Conservation (phyloP, 106 monocot species). For the Chionographis japonica region DNA sequence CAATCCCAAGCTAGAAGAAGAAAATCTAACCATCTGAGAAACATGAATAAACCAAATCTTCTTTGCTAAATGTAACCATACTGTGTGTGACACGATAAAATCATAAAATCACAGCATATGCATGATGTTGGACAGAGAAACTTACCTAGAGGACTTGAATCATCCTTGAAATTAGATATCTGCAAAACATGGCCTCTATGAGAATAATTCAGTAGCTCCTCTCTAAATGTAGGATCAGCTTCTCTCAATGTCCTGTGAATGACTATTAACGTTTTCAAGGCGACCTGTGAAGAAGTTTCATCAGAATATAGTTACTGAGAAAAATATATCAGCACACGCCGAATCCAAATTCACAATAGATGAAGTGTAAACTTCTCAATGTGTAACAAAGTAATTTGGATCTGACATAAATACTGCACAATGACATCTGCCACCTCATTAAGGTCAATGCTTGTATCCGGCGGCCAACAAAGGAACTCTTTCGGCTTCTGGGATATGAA, state of each 20-base stretch:
- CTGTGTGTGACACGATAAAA: no score
- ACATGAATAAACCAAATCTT: neutral
- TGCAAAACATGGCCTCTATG: constrained; percentile 50
- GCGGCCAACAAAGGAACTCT: no score
- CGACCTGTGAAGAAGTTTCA: constrained; percentile 39
- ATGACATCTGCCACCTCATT: no score
- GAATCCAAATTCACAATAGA: no score
- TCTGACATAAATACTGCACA: no score
- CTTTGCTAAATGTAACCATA: neutral
- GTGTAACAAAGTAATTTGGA: no score
- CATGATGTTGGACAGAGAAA: neutral
- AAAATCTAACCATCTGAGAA: neutral
- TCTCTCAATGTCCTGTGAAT: constrained; percentile 62
- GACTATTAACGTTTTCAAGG: constrained; percentile 58
- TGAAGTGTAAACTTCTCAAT: no score
- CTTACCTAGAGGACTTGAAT: constrained; percentile 62
- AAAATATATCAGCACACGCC: no score
- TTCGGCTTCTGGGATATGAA: no score
- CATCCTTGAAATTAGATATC: constrained; percentile 71
- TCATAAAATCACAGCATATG: neutral
- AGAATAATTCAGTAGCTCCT: constrained; percentile 51
- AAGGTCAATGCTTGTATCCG: no score
- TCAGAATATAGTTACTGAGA: neutral
- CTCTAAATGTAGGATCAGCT: constrained; percentile 67
- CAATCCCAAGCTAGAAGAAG: constrained; percentile 59